Evolutionary conservation across 163 green algal species (phyloP), one percentile per base, ranked within the genome.

Genomic region (Botryococcus braunii): DNA sequence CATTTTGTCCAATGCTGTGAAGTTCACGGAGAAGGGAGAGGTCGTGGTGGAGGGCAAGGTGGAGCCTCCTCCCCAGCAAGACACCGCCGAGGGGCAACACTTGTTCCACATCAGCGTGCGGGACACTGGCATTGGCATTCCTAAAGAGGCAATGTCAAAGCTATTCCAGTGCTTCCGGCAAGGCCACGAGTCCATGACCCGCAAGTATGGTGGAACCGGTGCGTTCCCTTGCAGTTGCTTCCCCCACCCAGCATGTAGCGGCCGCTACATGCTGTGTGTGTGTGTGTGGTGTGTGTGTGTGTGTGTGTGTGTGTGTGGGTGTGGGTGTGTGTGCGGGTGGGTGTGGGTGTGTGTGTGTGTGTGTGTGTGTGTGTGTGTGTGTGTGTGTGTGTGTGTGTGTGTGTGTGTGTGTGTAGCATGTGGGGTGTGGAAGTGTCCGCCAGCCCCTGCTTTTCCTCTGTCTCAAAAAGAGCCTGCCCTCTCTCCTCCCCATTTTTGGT

Each of bases 131-230:
- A 89, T 92, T 41, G 86, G 86, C 64, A 90, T 92, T 64, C 57
- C 66, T 4, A 3, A 43, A 1, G 61, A 76, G 0, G 70, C 80
- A 59, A 57, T 88, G 61, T 74, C 65, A 3, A 74, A 77, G 13
- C 79, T 94, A 5, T 92, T 94, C 77, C 69, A 83, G 39, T 81
- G 79, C n/a, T 94, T 94, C 68, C 55, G 41, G 55, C 81, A 88
- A 75, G 80, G 69, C 23, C 65, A 85, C 57, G 65, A 69, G 17
- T 85, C 78, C 11, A 83, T 73, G n/a, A 86, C 76, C 6, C 72
- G 88, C 32, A 75, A 76, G 62, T 89, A 92, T 69, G 88, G 87
- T 61, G 88, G 88, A 35, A 85, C 83, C 49, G 86, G 69, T 48
- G 36, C n/a, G 36, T 36, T 23, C 29, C n/a, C 32, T 37, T 64